Evolutionary conservation across 2,329 filamentous ascomycete species (phyloP), one percentile per base, ranked within the genome.

Genomic region (Dactylellina sp.): DNA sequence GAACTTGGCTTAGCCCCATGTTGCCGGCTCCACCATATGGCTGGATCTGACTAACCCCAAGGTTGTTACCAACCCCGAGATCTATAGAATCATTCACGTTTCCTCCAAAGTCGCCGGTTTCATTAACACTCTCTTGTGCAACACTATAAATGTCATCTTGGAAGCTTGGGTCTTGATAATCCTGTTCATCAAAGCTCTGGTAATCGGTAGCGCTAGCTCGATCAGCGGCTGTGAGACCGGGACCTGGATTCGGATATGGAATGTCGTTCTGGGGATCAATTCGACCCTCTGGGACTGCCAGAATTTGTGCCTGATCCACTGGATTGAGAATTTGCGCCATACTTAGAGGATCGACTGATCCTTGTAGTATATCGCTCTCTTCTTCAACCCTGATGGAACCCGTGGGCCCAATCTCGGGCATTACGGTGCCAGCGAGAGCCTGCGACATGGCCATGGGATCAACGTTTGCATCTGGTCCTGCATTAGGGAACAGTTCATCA

Each of bases 401-500:
- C 2, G 28, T 35, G 14, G 49, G 49, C 20, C 49, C 49, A 16
- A 35, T 53, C n/a, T 53, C 49, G 6, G 24, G 2, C 5, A 18
- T 40, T 40, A 4, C 3, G 12, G 11, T 40, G 12, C 6, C 7
- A 2, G 32, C 2, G 14, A 39, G 12, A 0, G 9, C 35, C 40
- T 55, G 50, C 6, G 50, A 18, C 7, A 25, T 7, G 12, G 16
- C 50, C 32, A 40, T 20, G 3, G 49, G 49, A 14, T 52, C 28
- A 12, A 20, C 9, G 28, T 35, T 20, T 3, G 37, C 46, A 16
- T n/a, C 46, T 7, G 18, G 9, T n/a, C 46, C 56, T 1, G 9
- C 25, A 7, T 39, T 44, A 2, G 52, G 44, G 46, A 22, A 66
- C 14, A 66, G 18, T 37, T 66, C 52, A 24, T 66, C 63, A 14